Conservation (phyloP, 176 grass and related monocot genomes). For the Pontederia crassipes region DNA sequence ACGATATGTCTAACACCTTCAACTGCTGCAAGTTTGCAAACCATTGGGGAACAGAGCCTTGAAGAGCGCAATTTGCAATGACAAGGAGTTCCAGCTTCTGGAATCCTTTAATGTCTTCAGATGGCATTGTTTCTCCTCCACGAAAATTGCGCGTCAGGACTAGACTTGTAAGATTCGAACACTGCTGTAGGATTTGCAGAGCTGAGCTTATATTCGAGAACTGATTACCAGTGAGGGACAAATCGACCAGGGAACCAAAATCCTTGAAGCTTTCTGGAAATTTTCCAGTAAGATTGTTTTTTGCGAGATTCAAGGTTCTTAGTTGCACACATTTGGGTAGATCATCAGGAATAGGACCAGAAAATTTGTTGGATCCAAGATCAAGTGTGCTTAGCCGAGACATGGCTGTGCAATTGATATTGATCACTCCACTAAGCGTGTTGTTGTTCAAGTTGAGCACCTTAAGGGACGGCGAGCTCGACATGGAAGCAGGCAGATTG, state of each 20-base stretch:
- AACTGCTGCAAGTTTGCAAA: conserved; percentile 33
- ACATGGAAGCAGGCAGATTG: conserved; percentile 48
- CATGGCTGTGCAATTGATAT: conserved; percentile 35
- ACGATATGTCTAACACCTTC: conserved; percentile 80
- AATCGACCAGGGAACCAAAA: conserved; percentile 41
- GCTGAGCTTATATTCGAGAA: conserved; percentile 50
- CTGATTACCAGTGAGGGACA: conserved; percentile 68
- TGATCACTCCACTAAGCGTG: conserved; percentile 39
- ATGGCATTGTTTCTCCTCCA: conserved; percentile 46
- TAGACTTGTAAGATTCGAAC: conserved; percentile 50
- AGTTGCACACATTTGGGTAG: conserved; percentile 33
- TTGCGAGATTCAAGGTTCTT: conserved; percentile 70
- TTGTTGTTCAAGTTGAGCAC: conserved; percentile 70
- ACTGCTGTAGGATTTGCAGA: conserved; percentile 62
- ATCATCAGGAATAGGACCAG: conserved; percentile 41
- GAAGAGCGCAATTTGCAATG: conserved; percentile 71
- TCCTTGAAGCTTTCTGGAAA: conserved; percentile 57
- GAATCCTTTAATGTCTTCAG: conserved; percentile 59
- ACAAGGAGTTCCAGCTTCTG: conserved; percentile 64
- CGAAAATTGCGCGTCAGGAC: conserved; percentile 88
- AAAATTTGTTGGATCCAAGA: conserved; percentile 53
- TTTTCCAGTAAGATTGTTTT: conserved; percentile 53
- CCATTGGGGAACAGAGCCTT: conserved; percentile 50
- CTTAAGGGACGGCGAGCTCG: conserved; percentile 34
- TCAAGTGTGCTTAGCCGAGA: conserved; percentile 48